These are phyloP conservation scores for Sugiyamaella smithiae DNA, from an alignment of 805 yeast genomes.

Conservation along the genomic window DNA sequence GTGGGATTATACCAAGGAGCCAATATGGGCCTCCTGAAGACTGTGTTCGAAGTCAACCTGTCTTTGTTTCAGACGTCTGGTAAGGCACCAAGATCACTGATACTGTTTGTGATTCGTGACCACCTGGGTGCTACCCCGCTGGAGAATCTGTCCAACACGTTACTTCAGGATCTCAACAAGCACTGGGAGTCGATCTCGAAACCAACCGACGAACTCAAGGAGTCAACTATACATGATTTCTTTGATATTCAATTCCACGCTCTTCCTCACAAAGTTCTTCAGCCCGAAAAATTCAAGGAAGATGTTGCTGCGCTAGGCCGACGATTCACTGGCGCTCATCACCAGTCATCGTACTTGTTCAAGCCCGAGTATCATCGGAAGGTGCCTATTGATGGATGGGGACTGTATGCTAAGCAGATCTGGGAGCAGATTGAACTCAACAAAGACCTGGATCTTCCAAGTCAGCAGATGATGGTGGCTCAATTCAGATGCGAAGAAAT, in stretches of 20 bases:
- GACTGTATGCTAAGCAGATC: constrained; percentile 80
- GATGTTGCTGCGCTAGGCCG: constrained; percentile 66
- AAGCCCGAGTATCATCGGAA: constrained; percentile 71
- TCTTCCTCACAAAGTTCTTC: constrained; percentile 80
- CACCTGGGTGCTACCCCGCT: constrained; percentile 85
- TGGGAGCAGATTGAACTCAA: constrained; percentile 94
- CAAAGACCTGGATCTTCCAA: constrained; percentile 92
- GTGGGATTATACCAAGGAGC: constrained; percentile 97
- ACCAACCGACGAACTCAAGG: constrained; percentile 56
- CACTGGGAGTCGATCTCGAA: constrained; percentile 79
- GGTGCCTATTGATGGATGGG: constrained; percentile 96
- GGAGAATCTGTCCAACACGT: constrained; percentile 62
- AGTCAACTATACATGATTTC: constrained; percentile 62
- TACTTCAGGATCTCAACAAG: constrained; percentile 65
- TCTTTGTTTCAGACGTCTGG: constrained; percentile 70
- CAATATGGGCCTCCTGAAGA: constrained; percentile 89
- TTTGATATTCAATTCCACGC: constrained; percentile 83
- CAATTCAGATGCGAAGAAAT: constrained; percentile 94
- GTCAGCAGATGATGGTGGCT: constrained; percentile 93
- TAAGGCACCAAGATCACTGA: constrained; percentile 40
- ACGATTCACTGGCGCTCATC: constrained; percentile 43
- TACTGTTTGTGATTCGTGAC: constrained; percentile 86
- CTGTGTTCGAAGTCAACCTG: constrained; percentile 94
- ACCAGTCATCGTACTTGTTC: constrained; percentile 45
- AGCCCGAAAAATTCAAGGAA: constrained; percentile 61